Percentiles rank a stretch among this genome's conserved stretches.
Conservation (phyloP, 2,329 filamentous ascomycete species). For the Aspergillus puulaauensis region DNA sequence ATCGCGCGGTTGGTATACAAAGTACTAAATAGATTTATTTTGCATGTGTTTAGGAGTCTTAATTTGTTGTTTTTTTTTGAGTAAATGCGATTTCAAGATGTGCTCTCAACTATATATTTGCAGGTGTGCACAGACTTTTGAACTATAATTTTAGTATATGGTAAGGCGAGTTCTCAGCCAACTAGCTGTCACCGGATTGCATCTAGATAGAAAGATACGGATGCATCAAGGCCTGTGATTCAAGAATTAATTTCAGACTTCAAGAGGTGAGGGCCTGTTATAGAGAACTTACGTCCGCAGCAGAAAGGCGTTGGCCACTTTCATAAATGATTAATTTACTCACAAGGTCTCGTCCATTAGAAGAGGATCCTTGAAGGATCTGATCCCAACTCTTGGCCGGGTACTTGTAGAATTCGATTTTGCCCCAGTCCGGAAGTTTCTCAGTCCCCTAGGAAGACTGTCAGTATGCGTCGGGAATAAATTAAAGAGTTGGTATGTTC, state of each 20-base stretch:
- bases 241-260: not conserved
- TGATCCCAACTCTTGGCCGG: constrained; percentile 65
- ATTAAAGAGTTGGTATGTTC: not conserved
- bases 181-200: not conserved
- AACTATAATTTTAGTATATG: not conserved
- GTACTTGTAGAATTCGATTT: constrained; percentile 76
- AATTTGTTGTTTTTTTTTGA: no score
- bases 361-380: constrained; percentile 63
- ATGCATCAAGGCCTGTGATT: constrained; percentile 36
- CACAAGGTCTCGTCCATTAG: constrained; percentile 65
- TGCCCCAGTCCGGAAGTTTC: constrained; percentile 81
- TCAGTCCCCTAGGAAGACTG: constrained; percentile 32
- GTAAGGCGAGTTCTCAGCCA: not conserved
- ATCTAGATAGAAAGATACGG: constrained; percentile 31
- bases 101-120: no score
- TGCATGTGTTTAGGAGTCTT: no score
- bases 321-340: constrained; percentile 70
- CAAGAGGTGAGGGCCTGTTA: no score
- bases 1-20: no score
- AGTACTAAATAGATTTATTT: no score
- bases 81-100: no score
- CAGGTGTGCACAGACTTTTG: no score
- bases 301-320: constrained; percentile 64
- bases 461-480: constrained; percentile 1
- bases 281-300: constrained; percentile 54